Evolutionary conservation across 768 basidiomycete genomes (phyloP).

Genomic region (Phanerochaete sordida): DNA sequence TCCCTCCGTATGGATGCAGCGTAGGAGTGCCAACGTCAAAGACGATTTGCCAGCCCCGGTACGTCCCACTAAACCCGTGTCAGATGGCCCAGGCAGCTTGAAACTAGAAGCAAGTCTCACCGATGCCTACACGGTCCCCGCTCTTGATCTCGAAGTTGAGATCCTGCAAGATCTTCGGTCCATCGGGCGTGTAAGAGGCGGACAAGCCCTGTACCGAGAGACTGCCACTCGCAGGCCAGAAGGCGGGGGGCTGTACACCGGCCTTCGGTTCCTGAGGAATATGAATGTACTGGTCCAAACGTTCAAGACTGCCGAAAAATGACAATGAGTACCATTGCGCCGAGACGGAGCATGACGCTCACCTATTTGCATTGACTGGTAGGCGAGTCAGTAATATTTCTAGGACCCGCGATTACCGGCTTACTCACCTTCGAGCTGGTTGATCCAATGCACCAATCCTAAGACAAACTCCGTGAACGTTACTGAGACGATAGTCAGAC

Average conservation of each 20-base stretch:
- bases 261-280: constrained; percentile 51
- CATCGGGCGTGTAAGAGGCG: constrained; percentile 47
- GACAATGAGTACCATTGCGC: background rate
- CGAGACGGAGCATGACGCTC: background rate
- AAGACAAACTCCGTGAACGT: constrained; percentile 54
- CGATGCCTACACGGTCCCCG: constrained; percentile 56
- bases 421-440: constrained; percentile 40
- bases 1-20: constrained; percentile 53
- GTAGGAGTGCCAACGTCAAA: constrained; percentile 48
- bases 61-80: constrained; percentile 40
- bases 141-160: constrained; percentile 46
- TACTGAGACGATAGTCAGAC: too few relatives aligned
- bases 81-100: background rate
- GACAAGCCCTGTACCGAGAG: constrained; percentile 47
- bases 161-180: constrained; percentile 52
- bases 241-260: constrained; percentile 45
- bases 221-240: constrained; percentile 58
- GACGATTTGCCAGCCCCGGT: constrained; percentile 54
- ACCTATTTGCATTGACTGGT: constrained; percentile 39
- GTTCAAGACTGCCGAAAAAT: constrained; percentile 35
- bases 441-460: constrained; percentile 39
- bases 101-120: constrained; percentile 20
- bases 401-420: background rate
- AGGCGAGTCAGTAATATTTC: constrained; percentile 42
- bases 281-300: constrained; percentile 49